Conservation (phyloP, 2,329 filamentous ascomycete genomes). For the Ophiocordyceps australis region DNA sequence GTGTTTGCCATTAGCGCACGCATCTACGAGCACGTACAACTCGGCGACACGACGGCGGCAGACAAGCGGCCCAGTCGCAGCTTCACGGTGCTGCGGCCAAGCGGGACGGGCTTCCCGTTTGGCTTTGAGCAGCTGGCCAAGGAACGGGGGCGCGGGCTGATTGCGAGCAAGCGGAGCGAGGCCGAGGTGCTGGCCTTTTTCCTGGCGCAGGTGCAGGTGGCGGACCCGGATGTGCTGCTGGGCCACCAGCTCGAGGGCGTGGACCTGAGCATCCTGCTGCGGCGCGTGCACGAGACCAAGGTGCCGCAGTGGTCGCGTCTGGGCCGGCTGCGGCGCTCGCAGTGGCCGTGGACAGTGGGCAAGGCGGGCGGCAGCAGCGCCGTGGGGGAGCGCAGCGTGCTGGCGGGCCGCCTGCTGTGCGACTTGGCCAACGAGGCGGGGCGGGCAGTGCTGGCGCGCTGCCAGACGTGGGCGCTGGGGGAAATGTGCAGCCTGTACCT, state of each 20-base stretch:
- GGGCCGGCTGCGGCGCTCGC: slow-evolving; percentile 62
- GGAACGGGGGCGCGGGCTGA: slow-evolving; percentile 53
- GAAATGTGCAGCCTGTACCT: slow-evolving; percentile 95
- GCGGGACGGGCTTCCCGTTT: slow-evolving; percentile 57
- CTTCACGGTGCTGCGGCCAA: slow-evolving; percentile 80
- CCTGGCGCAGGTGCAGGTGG: slow-evolving; percentile 68
- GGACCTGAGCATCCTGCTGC: slow-evolving; percentile 82
- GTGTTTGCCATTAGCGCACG: slow-evolving; percentile 81
- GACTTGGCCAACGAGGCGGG: slow-evolving; percentile 93
- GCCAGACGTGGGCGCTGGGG: slow-evolving; percentile 92
- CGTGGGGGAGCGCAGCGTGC: slow-evolving; percentile 75
- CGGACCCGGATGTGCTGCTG: slow-evolving; percentile 84
- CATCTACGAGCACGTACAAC: slow-evolving; percentile 76
- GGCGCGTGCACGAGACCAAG: slow-evolving; percentile 73
- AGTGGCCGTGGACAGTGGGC: slow-evolving; percentile 78
- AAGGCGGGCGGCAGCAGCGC: slow-evolving; percentile 83
- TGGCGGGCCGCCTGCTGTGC: slow-evolving; percentile 77
- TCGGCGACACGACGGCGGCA: slow-evolving; percentile 74
- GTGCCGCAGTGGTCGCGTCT: slow-evolving; percentile 90
- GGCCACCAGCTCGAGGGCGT: slow-evolving; percentile 96
- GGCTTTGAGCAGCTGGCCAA: slow-evolving; percentile 68
- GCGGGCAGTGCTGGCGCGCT: slow-evolving; percentile 93
- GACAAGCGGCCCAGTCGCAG: slow-evolving; percentile 80
- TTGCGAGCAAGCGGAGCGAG: slow-evolving; percentile 72
- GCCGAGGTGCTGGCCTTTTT: slow-evolving; percentile 75